Evolutionary conservation across 1,139 yeast species (phyloP), one percentile per base, ranked within the genome.

Genomic region (Debaryomyces sp.): DNA sequence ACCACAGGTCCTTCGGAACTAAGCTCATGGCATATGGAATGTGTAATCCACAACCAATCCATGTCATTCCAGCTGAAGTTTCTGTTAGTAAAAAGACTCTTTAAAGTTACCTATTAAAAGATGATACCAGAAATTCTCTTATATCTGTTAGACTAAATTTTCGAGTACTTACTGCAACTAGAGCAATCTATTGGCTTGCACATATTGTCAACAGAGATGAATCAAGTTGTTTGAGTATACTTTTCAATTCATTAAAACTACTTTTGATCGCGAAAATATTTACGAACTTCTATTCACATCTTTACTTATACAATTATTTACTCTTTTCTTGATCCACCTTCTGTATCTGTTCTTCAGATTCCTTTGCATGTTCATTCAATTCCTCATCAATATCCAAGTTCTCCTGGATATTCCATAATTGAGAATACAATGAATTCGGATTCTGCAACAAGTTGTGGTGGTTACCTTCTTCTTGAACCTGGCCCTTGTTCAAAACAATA

Each of bases 341-440:
- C 12, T 13, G 4, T 35, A 10, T 23, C n/a, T 12, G 24, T 35
- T 35, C 52, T 37, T 46, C 45, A 26, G 47, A 52, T 40, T 62
- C 66, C 42, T 52, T 55, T 34, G 61, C 64, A 37, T 56, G 55
- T 35, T 48, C 49, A 39, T 63, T 55, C 33, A 62, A 54, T 43
- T 60, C 62, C 42, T 59, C 72, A 30, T 76, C 82, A 43, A 83
- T 56, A 44, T 85, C 86, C 53, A 88, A 73, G 57, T 85, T 80
- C 64, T 94, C 99, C 71, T 94, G 99, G 44, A 96, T 89, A 58
- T 85, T 80, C 99, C 99, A 94, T 62, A 94, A 77, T 52, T 83
- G 84, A 15, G 82, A 75, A 67, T 94, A 94, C 48, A 92, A 73
- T 0, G 95, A 83, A 8, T 69, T 71, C 0, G 74, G 73, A 39